These are phyloP conservation scores for Paramecium tetraurelia DNA, from an alignment of 73 alveolate genomes.

Conservation along the genomic window DNA sequence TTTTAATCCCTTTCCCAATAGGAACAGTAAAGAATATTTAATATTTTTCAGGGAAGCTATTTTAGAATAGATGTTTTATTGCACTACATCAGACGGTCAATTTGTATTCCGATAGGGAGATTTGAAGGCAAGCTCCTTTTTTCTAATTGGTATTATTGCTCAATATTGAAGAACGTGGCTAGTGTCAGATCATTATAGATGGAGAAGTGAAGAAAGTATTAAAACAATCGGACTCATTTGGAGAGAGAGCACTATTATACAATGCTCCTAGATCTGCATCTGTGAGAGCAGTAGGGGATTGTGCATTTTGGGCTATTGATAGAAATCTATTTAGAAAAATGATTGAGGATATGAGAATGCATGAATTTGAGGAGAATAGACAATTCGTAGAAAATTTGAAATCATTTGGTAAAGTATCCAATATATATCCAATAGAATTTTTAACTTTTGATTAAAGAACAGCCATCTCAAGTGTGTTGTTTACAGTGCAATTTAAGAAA, in stretches of 20 bases:
- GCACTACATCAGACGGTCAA: conserved; percentile 36
- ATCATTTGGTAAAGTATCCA: conserved; percentile 17
- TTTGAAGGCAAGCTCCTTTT: conserved; percentile 37
- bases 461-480: conserved; percentile 20
- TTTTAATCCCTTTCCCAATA: background rate
- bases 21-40: background rate
- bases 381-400: conserved; percentile 47
- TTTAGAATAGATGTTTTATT: conserved; percentile 35
- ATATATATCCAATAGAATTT: background rate
- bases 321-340: conserved; percentile 55
- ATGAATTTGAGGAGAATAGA: conserved; percentile 58
- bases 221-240: conserved; percentile 63
- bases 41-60: conserved; percentile 23
- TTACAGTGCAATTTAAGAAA: conserved; percentile 23
- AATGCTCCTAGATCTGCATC: conserved; percentile 64
- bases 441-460: conserved; percentile 35
- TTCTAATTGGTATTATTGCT: background rate
- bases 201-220: conserved; percentile 45
- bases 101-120: conserved; percentile 41
- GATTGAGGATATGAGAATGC: conserved; percentile 55
- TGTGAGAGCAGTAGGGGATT: conserved; percentile 56
- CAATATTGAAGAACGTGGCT: conserved; percentile 3
- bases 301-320: conserved; percentile 65
- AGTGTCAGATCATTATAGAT: conserved; percentile 28
- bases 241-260: conserved; percentile 69